Base-by-base conservation (phyloP, 2,329 filamentous ascomycete species). In the Ceratocystis eucalypticola region DNA sequence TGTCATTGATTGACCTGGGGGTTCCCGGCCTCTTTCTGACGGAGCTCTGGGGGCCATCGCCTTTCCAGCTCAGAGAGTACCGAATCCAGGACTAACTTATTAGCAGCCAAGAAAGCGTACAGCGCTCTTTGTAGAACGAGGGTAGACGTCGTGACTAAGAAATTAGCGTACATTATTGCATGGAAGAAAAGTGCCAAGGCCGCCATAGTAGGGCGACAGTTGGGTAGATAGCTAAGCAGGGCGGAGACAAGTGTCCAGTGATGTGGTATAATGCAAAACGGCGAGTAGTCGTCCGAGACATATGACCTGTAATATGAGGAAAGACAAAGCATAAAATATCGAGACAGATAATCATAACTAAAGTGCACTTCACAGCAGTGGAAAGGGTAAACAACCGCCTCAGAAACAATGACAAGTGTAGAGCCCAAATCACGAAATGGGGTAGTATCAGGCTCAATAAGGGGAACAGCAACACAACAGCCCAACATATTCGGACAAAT, bases 71-170 rank as follows among this genome's bases (percentile, higher is more conserved):
- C 82, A 84, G 28, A 87, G 75, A 10, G 78, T 75, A 66, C 82
- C 77, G 71, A 88, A 87, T 68, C 83, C 81, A 22, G 81, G 78
- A 69, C 87, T 83, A 5, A 88, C 76, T 71, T 86, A 77, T 71
- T 86, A 80, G 74, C 88, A 85, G 85, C 85, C 88, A 1, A 86
- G 86, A 73, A 88, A 88, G 10, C 88, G 77, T 48, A 88, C 86
- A 70, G 84, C 10, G 37, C 85, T 62, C 88, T 83, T 74, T 88
- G 85, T 73, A 88, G 88, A 45, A 77, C 78, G 44, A 88, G 78
- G 0, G 86, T 86, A 3, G 84, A 86, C 37, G 80, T 80, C 65
- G 84, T 86, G 68, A 88, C 83, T 69, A 80, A 72, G 72, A 88
- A 88, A 76, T 88, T 87, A 68, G 83, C 85, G 69, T 86, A 70